Base-by-base conservation (phyloP, 345 rosid species). In the Euphorbia pulcherrima region DNA sequence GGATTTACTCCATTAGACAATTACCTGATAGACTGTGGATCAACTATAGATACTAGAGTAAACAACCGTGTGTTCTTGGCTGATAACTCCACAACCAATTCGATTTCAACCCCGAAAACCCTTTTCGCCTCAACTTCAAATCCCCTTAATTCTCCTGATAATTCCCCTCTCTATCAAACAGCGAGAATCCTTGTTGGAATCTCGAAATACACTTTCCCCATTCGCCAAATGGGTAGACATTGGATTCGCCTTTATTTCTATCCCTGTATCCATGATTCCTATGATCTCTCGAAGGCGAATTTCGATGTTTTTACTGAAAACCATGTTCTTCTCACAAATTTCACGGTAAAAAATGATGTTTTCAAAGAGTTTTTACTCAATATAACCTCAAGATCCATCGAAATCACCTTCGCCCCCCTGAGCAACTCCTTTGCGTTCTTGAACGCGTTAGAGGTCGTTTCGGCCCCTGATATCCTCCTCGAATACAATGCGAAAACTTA, bases 231-330 rank as follows among this genome's bases (percentile, higher is more conserved):
- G 1, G 98, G 94, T 65, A 81, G 97, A 44, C 96, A 87, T 80
- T 93, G 96, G 96, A 75, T 93, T 72, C 97, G 98, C 56, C 81
- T 93, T 50, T 87, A 93, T 73, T 90, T 93, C 79, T 75, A 69
- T 50, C 91, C 97, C 7, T 93, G 90, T 68, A 77, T 73, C 54
- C 73, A 74, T 67, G 77, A 69, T 30, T 78, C 65, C 67, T 89
- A 79, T 66, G 41, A 79, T n/a, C 85, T 89, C 97, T 86, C 77
- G 50, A 56, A 40, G 35, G 87, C 92, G 8, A 84, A 6, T 8
- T 93, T 93, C 68, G 74, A 80, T 29, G 89, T 93, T 65, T 84
- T 88, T 16, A 71, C 90, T 1, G 80, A 74, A 6, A 69, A 81
- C 53, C 83, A 79, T 75, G 85, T 68, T 16, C 86, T 93, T 54